Base-by-base conservation (phyloP, 163 green algal species). In the Chlorella variabilis region DNA sequence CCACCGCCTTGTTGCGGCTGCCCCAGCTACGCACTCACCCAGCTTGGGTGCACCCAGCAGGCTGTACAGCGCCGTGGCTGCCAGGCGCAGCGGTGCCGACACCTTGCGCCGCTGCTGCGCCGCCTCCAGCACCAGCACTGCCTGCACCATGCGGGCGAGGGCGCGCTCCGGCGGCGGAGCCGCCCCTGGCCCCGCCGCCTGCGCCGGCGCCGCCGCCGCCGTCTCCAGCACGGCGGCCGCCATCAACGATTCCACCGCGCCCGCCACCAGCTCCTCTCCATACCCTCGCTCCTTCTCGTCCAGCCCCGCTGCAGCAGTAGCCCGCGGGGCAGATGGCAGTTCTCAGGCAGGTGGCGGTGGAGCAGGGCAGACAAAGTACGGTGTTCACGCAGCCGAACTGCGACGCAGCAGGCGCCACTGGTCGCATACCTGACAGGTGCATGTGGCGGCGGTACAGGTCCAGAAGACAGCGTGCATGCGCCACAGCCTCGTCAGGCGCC, bases 201-300 rank as follows among this genome's bases (percentile, higher is more conserved):
- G 69, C 34, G 41, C 69, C 49, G 33, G n/a, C 18, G 68, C 45
- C 15, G 49, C n/a, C 58, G 38, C 41, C 62, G 68, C 66, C n/a
- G 81, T 77, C 48, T 88, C 70, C 56, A 88, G 71, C 38, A 45
- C 80, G 42, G 61, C 75, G 0, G 83, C 71, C 41, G 29, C 66
- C 25, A 93, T 25, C 29, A 95, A 86, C 0, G 83, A 66, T 4
- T 58, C 85, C 7, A 87, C 93, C 11, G 92, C 92, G 13, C 95
- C 65, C 4, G 82, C 85, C 21, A 96, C 74, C 21, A 93, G 81
- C 71, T 95, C 94, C 70, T 97, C 94, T 0, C 88, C 92, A 25
- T 89, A 84, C n/a, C 92, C 94, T 9, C 92, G 73, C 75, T 98
- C 93, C 41, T 94, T 92, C 33, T 90, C 78, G 62, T 97, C 94